phyloP scores from a whole-genome alignment of 495 filamentous ascomycete genomes.

The Thozetella sp. region DNA sequence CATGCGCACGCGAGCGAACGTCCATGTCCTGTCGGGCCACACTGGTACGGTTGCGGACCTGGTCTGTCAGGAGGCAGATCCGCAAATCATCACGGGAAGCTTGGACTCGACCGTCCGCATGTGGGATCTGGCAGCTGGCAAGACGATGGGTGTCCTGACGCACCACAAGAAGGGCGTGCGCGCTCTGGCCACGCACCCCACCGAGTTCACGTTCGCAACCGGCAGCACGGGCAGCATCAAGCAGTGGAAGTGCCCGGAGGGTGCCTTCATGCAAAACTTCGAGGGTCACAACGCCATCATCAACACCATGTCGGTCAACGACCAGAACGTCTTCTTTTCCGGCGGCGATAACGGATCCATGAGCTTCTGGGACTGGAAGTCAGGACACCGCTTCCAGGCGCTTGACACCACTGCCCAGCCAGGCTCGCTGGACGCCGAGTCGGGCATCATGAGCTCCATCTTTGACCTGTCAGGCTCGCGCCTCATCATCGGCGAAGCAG shows the following conservation, averaged over 20 bases:
- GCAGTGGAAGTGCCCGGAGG: slow-evolving; percentile 99
- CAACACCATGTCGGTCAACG: slow-evolving; percentile 91
- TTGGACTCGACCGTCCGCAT: slow-evolving; percentile 90
- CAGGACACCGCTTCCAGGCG: slow-evolving; percentile 85
- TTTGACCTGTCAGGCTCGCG: slow-evolving; percentile 89
- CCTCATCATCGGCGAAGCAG: slow-evolving; percentile 90
- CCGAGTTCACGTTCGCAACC: slow-evolving; percentile 94
- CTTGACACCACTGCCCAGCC: slow-evolving; percentile 92
- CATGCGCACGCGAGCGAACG: slow-evolving; percentile 93
- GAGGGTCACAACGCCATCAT: slow-evolving; percentile 96
- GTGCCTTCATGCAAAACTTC: slow-evolving; percentile 99
- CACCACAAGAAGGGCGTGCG: slow-evolving; percentile 99
- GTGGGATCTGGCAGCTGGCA: slow-evolving; percentile 96
- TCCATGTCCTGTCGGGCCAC: slow-evolving; percentile 92
- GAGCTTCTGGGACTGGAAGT: slow-evolving; percentile 99
- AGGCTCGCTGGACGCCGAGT: slow-evolving; percentile 90
- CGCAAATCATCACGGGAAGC: slow-evolving; percentile 89
- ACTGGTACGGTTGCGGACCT: slow-evolving; percentile 85
- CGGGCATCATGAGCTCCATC: slow-evolving; percentile 88
- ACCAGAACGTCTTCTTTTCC: slow-evolving; percentile 93
- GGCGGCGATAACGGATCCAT: slow-evolving; percentile 96
- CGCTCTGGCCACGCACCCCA: slow-evolving; percentile 81
- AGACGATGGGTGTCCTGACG: slow-evolving; percentile 93
- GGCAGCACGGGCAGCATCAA: slow-evolving; percentile 94
- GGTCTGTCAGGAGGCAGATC: slow-evolving; percentile 94